Evolutionary conservation across 345 rosid species (phyloP).

Genomic region (Jatropha curcas): DNA sequence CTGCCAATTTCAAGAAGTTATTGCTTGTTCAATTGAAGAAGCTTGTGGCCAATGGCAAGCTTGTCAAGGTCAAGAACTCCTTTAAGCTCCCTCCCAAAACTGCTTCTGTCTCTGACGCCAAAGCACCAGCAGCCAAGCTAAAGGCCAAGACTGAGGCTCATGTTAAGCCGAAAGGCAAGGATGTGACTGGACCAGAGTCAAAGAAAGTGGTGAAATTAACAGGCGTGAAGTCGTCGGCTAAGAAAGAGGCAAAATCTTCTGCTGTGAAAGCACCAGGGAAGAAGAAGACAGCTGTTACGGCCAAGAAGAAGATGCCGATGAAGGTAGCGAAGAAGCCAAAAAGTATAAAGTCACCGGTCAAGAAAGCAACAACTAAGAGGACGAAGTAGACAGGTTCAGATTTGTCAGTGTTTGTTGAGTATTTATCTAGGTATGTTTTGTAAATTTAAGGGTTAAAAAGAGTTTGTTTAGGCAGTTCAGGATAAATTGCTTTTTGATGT

Average conservation of each 20-base stretch:
- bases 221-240: background rate
- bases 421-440: background rate
- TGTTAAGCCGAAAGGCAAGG: conserved; percentile 13
- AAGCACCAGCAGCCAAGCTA: background rate
- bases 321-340: conserved; percentile 17
- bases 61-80: conserved; percentile 27
- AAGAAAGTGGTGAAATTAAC: conserved; percentile 8
- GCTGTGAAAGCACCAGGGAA: conserved; percentile 2
- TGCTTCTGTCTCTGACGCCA: background rate
- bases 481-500: too few species aligned
- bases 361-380: conserved; percentile 10
- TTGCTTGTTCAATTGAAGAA: conserved; percentile 22
- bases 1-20: conserved; percentile 25
- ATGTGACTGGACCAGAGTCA: background rate
- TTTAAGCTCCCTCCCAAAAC: conserved; percentile 27
- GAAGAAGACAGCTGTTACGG: conserved; percentile 4
- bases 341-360: conserved; percentile 18
- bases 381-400: background rate
- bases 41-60: conserved; percentile 25
- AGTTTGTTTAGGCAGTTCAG: too few species aligned
- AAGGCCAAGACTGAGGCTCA: conserved; percentile 1
- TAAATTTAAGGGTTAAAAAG: background rate
- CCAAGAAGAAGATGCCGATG: conserved; percentile 8
- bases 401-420: background rate
- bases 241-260: conserved; percentile 1